Base-by-base conservation (phyloP, 2,329 filamentous ascomycete species). In the Sporothrix dimorphospora region DNA sequence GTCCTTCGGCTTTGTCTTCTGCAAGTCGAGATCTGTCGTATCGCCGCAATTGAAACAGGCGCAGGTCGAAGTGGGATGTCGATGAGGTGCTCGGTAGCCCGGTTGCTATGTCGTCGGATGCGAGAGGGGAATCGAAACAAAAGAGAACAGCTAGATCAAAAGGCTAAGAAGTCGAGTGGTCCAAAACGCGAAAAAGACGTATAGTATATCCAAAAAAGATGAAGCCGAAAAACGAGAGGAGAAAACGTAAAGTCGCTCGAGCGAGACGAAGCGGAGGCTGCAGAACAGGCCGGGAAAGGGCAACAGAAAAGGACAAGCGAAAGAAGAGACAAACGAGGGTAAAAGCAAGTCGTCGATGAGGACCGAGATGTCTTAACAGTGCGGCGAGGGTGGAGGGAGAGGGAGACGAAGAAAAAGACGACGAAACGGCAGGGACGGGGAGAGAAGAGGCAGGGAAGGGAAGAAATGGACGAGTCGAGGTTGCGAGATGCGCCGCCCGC, bases 401-500 rank as follows among this genome's bases (percentile, higher is more conserved):
- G n/a, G 66, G 38, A 27, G 68, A 30, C 14, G 40, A 24, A 34
- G 53, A 61, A 12, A 12, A 12, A 12, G 14, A 47, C 21, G 24
- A 70, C 16, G 24, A 24, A 34, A 51, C 19, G 21, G 45, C n/a
- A 14, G 47, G 55, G 47, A 66, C 19, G 6, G 34, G 42, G 34
- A 49, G 69, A 70, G n/a, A 69, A 30, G 68, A 53, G 59, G 69
- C 49, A 61, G 38, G 21, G 38, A 49, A 47, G 40, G 42, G 40
- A 21, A 42, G 65, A 72, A 45, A 65, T 65, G 38, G 59, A 45
- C 12, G 30, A 19, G 55, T 59, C 30, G 55, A 40, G 38, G 70
- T 47, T 59, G 70, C 19, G 61, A 61, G 70, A 72, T 72, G 70
- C 70, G 70, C 61, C 61, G 59, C 51, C 70, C 38, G 47, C 51